Conservation (phyloP, 805 yeast species). For the Vanderwaltozyma verrucispora region DNA sequence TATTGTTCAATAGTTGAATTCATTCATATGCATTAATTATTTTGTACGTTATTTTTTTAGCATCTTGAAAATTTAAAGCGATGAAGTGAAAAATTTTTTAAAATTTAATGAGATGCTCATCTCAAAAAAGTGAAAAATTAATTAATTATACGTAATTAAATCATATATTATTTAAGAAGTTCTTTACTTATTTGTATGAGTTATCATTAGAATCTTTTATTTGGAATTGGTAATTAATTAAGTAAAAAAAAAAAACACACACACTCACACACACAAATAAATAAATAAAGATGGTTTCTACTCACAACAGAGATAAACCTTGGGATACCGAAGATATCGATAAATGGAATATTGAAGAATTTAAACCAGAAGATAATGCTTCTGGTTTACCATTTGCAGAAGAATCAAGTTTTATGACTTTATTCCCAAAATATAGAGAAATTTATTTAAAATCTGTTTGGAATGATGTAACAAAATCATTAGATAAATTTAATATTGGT, state of each 20-base stretch:
- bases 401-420: constrained; percentile 87
- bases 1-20: too few relatives aligned
- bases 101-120: background rate
- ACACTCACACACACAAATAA: background rate
- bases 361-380: constrained; percentile 79
- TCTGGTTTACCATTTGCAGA: constrained; percentile 88
- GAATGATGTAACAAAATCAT: constrained; percentile 82
- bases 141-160: too few relatives aligned
- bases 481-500: constrained; percentile 65
- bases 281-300: constrained; percentile 61
- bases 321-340: constrained; percentile 96
- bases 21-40: too few relatives aligned
- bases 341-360: constrained; percentile 85
- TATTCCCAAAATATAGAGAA: constrained; percentile 96
- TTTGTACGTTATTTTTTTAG: too few relatives aligned
- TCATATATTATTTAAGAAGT: too few relatives aligned
- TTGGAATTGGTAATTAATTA: too few relatives aligned
- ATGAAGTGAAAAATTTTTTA: background rate
- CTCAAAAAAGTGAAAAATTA: too few relatives aligned
- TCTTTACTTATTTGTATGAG: too few relatives aligned
- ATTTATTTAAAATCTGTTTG: constrained; percentile 78
- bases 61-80: background rate
- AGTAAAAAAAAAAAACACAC: too few relatives aligned
- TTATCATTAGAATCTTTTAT: too few relatives aligned
- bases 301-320: constrained; percentile 90